phyloP scores from a whole-genome alignment of 108 stramenopile species.

The Cylindrotheca closterium region DNA sequence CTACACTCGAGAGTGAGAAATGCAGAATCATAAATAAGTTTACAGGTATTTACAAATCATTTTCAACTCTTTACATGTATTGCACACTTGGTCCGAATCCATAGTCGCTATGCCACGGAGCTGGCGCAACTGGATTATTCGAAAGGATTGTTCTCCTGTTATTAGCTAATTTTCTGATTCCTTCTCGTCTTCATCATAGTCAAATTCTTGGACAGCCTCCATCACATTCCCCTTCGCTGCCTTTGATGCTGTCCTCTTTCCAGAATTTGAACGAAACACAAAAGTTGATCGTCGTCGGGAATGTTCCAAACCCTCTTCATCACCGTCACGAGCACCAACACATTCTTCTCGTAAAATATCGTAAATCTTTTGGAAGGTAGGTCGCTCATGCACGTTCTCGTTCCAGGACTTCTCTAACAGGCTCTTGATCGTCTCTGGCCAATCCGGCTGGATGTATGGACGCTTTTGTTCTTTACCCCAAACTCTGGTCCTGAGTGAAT shows the following conservation, averaged over 20 bases:
- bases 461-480: not conserved
- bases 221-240: no score
- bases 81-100: no score
- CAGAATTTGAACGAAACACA: slow-evolving; percentile 6
- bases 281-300: slow-evolving; percentile 28
- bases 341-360: slow-evolving; percentile 16
- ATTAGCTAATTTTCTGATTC: no score
- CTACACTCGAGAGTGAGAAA: no score
- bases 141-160: no score
- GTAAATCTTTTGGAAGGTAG: not conserved
- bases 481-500: slow-evolving; percentile 1
- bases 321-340: slow-evolving; percentile 5
- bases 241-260: not conserved
- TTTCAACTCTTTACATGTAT: no score
- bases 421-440: slow-evolving; percentile 1
- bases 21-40: no score
- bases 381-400: slow-evolving; percentile 2
- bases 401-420: slow-evolving; percentile 20
- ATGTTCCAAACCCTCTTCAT: slow-evolving; percentile 18
- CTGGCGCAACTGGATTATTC: no score
- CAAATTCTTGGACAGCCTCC: no score
- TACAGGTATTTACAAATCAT: no score
- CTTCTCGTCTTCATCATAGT: no score
- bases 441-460: not conserved
- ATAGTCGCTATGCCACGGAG: no score